Evolutionary conservation across 805 yeast genomes (phyloP).

Genomic region (Limtongia smithiae): DNA sequence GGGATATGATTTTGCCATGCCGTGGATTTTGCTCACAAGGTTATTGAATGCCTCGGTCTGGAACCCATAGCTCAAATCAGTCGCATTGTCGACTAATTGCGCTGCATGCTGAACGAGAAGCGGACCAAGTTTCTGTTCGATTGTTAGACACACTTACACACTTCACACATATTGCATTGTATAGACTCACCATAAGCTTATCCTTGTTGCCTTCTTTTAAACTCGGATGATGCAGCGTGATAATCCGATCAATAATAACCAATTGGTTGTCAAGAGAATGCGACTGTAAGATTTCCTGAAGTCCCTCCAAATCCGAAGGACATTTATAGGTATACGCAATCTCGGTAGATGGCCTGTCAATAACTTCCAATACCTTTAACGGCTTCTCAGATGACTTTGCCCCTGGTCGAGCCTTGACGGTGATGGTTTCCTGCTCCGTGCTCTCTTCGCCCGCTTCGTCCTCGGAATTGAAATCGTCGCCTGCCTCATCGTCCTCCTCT

Average conservation of each 20-base stretch:
- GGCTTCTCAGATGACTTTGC: conserved; percentile 1
- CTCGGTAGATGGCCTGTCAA: conserved; percentile 11
- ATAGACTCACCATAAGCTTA: conserved; percentile 36
- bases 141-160: neutral
- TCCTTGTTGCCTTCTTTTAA: conserved; percentile 79
- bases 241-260: conserved; percentile 48
- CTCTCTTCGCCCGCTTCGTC: conserved; percentile 37
- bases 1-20: conserved; percentile 62
- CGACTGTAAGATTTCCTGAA: conserved; percentile 64
- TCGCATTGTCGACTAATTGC: conserved; percentile 33
- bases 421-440: conserved; percentile 16
- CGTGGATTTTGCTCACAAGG: conserved; percentile 43
- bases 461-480: conserved; percentile 42
- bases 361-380: neutral
- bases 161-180: neutral
- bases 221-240: conserved; percentile 67
- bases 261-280: conserved; percentile 52
- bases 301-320: conserved; percentile 59
- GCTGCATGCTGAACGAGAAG: conserved; percentile 40
- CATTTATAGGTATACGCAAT: conserved; percentile 40
- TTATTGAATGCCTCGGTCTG: conserved; percentile 20
- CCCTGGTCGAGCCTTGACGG: neutral
- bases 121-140: conserved; percentile 14
- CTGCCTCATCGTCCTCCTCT: conserved; percentile 42
- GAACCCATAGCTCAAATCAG: neutral